Conservation (phyloP, 1,284 basidiomycete genomes). For the Naganishia albida region DNA sequence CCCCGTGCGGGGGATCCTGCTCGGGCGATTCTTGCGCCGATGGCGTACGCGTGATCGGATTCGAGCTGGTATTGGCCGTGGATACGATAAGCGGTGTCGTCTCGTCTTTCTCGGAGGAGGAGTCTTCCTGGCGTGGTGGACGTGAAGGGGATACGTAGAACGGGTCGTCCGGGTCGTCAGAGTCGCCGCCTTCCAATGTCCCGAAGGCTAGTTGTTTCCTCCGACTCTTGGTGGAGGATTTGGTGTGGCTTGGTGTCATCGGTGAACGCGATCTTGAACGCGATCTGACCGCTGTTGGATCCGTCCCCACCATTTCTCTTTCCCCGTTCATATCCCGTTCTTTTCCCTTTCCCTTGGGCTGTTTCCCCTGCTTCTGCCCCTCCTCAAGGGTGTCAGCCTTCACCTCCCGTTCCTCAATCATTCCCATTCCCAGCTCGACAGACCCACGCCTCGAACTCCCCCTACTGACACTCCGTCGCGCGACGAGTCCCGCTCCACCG, state of each 20-base stretch:
- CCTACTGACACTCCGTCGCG: conserved; percentile 2
- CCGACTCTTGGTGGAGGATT: background rate
- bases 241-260: background rate
- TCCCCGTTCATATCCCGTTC: background rate
- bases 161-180: conserved; percentile 9
- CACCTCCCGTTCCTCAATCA: conserved; percentile 13
- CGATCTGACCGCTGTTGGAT: background rate
- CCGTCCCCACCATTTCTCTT: background rate
- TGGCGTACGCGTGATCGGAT: background rate
- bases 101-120: background rate
- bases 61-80: too few species aligned
- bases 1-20: background rate
- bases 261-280: conserved; percentile 1
- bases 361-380: background rate
- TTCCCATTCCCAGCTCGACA: conserved; percentile 14
- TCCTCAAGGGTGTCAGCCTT: background rate
- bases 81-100: background rate
- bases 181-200: background rate
- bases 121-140: too few species aligned
- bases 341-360: background rate
- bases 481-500: conserved; percentile 1
- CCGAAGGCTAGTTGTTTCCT: background rate
- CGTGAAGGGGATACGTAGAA: background rate
- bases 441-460: conserved; percentile 2
- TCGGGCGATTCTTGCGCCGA: background rate